Base-by-base conservation (phyloP, 1,139 yeast genomes). In the Protomyces lactucae-debilis region DNA sequence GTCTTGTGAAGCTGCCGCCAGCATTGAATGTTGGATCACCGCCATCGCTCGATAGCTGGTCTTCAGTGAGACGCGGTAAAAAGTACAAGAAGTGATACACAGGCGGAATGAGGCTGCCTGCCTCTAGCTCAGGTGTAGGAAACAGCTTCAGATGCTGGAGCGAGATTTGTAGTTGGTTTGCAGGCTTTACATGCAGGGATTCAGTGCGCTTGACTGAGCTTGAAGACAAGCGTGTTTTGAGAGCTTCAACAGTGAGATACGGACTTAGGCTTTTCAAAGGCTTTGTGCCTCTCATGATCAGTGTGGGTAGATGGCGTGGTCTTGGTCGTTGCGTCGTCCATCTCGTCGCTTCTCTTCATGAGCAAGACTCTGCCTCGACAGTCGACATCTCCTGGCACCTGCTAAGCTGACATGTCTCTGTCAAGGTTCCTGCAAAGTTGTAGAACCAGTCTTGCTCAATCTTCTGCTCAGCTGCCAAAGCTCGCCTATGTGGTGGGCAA, bases 1-100 rank as follows among this genome's bases (percentile, higher is more conserved):
- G 77, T 67, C 95, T 77, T 32, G 76, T 76, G 72, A 78, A 89
- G 23, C 64, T 60, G 32, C 64, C 57, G 6, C 71, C 77, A 0
- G 97, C 97, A 0, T 93, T 85, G 73, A 88, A 96, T 70, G 86
- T 84, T 65, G 85, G 80, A 70, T 88, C 96, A 74, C 89, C 92
- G 0, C 97, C 97, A 73, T 92, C 98, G 1, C 71, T 57, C 0
- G 87, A 85, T 32, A 89, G 72, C 2, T 73, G 74, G 0, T 69
- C 63, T 69, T 84, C 90, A 32, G 76, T 73, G 52, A 82, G 84
- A 45, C 79, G 76, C 3, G 86, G 84, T 68, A 83, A 83, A 73
- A 84, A 85, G 73, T 81, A 89, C 2, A 87, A 74, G 66, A 90
- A 79, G 68, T 88, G 91, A 68, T 83, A 85, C 0, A 95, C 95